Percentiles rank a stretch among this genome's conserved stretches.
These are phyloP conservation scores for Trapa incisa DNA, from an alignment of 345 rosid genomes.

Conservation along the genomic window DNA sequence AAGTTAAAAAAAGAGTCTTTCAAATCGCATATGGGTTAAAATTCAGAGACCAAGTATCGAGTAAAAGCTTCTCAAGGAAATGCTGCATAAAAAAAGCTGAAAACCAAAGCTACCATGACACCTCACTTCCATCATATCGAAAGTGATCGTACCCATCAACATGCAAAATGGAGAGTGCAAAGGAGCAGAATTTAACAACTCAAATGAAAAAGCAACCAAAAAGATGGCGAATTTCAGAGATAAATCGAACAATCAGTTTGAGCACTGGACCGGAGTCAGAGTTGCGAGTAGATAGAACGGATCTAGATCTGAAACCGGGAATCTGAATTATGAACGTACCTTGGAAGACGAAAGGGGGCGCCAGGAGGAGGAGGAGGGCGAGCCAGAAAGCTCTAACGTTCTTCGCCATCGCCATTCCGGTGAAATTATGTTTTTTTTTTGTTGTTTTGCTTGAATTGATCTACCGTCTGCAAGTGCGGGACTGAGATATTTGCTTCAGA, in stretches of 20 bases:
- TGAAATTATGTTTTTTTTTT: not conserved
- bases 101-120: not conserved
- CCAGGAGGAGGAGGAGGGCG: slow-evolving; percentile 4
- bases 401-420: slow-evolving; percentile 6
- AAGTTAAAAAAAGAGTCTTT: not conserved
- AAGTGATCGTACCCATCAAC: not conserved
- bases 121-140: not conserved
- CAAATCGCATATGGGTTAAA: not conserved
- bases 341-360: slow-evolving; percentile 1
- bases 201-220: not conserved
- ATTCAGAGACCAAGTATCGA: not conserved
- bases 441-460: not conserved
- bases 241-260: not conserved
- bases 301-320: not conserved
- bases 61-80: not conserved
- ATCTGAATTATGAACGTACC: not conserved
- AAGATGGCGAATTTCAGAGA: not conserved
- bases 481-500: not conserved
- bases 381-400: slow-evolving; percentile 3
- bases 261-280: not conserved
- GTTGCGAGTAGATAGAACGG: not conserved
- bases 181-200: not conserved
- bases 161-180: not conserved
- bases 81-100: not conserved
- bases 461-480: not conserved